Conservation (phyloP, 805 yeast species). For the Blastobotrys mokoenaii region DNA sequence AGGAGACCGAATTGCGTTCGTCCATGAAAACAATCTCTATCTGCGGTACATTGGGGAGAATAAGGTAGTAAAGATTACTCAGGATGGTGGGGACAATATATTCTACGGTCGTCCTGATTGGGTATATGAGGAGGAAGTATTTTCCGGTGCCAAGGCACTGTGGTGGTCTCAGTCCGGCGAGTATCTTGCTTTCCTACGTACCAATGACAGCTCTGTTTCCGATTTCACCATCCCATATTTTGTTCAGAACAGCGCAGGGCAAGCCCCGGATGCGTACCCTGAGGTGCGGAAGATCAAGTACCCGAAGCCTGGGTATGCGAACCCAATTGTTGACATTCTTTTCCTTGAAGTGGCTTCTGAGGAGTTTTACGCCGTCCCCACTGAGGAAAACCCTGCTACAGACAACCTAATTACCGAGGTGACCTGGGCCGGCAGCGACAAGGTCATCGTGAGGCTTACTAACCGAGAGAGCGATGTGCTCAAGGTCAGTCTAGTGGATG, state of each 20-base stretch:
- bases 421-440: constrained; percentile 53
- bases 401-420: constrained; percentile 58
- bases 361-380: constrained; percentile 18
- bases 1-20: constrained; percentile 57
- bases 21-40: constrained; percentile 62
- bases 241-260: constrained; percentile 34
- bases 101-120: constrained; percentile 90
- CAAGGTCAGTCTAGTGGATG: constrained; percentile 48
- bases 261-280: constrained; percentile 43
- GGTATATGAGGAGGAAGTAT: constrained; percentile 90
- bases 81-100: constrained; percentile 59
- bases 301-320: constrained; percentile 76
- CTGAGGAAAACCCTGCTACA: constrained; percentile 35
- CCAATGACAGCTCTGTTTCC: constrained; percentile 68
- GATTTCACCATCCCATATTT: constrained; percentile 69
- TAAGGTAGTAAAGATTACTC: constrained; percentile 43
- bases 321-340: constrained; percentile 55
- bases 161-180: constrained; percentile 85
- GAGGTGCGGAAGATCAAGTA: constrained; percentile 55
- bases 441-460: constrained; percentile 47
- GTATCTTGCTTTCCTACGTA: constrained; percentile 53
- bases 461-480: constrained; percentile 61
- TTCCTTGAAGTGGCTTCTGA: constrained; percentile 34
- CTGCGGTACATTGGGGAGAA: constrained; percentile 36
- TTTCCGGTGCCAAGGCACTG: constrained; percentile 56